These are phyloP conservation scores for Xylaria intraflava DNA, from an alignment of 495 filamentous ascomycete genomes.

Conservation along the genomic window DNA sequence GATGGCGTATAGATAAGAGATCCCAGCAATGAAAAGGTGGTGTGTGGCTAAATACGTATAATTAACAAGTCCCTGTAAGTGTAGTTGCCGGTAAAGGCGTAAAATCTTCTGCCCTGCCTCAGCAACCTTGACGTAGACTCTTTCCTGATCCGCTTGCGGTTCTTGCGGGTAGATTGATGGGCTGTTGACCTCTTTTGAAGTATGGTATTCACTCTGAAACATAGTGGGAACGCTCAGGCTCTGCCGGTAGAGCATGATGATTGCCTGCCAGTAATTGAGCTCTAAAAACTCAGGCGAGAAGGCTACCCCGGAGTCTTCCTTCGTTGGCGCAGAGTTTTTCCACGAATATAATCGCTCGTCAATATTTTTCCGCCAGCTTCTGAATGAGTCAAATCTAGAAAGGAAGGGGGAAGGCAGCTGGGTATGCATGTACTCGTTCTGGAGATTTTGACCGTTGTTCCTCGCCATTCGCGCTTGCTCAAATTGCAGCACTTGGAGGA, in stretches of 20 bases:
- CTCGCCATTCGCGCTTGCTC: conserved; percentile 67
- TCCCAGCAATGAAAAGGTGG: conserved; percentile 95
- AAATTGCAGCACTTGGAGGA: conserved; percentile 86
- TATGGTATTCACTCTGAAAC: conserved; percentile 70
- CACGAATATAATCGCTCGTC: conserved; percentile 78
- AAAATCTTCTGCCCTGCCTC: conserved; percentile 91
- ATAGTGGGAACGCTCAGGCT: conserved; percentile 80
- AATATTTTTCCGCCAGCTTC: conserved; percentile 82
- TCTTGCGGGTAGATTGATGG: conserved; percentile 43
- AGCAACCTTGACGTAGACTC: conserved; percentile 86
- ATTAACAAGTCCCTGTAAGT: conserved; percentile 82
- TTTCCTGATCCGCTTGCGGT: conserved; percentile 75
- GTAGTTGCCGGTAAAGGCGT: conserved; percentile 82
- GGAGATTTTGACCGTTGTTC: conserved; percentile 47
- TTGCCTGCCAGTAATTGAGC: conserved; percentile 96
- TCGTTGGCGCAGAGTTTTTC: conserved; percentile 74
- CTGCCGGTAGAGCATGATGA: conserved; percentile 93
- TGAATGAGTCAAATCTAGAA: conserved; percentile 73
- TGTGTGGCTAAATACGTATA: conserved; percentile 97
- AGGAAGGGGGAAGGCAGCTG: conserved; percentile 81
- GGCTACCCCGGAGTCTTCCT: conserved; percentile 71
- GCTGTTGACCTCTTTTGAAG: conserved; percentile 51
- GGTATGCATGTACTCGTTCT: conserved; percentile 68
- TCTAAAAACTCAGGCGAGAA: conserved; percentile 85
- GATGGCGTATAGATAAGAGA: conserved; percentile 93